phyloP scores from a whole-genome alignment of 176 grass and related monocot species.

The Urochloa ruziziensis region DNA sequence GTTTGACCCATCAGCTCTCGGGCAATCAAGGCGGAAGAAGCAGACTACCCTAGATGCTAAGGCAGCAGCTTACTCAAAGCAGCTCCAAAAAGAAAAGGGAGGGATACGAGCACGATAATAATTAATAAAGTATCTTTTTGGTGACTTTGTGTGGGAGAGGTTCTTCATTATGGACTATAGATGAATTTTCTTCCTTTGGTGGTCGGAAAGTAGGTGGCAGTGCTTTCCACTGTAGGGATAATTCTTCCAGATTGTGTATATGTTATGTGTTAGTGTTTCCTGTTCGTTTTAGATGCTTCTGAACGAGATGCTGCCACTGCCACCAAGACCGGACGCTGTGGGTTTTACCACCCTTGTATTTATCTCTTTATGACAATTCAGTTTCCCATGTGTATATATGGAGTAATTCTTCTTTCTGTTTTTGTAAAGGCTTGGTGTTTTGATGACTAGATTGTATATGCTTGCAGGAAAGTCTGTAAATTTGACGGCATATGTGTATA shows the following conservation, averaged over 20 bases:
- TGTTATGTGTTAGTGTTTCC: slow-evolving; percentile 24
- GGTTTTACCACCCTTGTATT: slow-evolving; percentile 20
- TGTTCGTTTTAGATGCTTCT: slow-evolving; percentile 20
- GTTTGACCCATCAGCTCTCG: slow-evolving; percentile 30
- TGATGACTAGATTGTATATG: background rate
- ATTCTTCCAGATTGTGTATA: slow-evolving; percentile 40
- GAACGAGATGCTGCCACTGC: background rate
- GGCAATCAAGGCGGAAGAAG: slow-evolving; percentile 40
- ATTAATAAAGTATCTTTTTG: background rate
- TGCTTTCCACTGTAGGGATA: slow-evolving; percentile 4
- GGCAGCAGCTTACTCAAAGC: slow-evolving; percentile 48
- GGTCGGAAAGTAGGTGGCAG: background rate
- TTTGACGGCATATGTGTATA: background rate
- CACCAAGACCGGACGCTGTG: background rate
- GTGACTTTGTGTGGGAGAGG: background rate
- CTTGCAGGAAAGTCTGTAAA: background rate
- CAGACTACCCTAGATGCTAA: slow-evolving; percentile 39
- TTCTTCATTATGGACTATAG: background rate
- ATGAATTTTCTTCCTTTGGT: slow-evolving; percentile 7
- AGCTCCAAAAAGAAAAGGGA: slow-evolving; percentile 37
- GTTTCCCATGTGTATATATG: slow-evolving; percentile 13
- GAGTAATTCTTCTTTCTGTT: background rate
- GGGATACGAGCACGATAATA: slow-evolving; percentile 15
- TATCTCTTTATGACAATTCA: background rate
- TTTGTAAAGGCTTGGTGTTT: background rate